Conservation (phyloP, 371 early-diverging fungal genomes). For the Mortierella sp. region DNA sequence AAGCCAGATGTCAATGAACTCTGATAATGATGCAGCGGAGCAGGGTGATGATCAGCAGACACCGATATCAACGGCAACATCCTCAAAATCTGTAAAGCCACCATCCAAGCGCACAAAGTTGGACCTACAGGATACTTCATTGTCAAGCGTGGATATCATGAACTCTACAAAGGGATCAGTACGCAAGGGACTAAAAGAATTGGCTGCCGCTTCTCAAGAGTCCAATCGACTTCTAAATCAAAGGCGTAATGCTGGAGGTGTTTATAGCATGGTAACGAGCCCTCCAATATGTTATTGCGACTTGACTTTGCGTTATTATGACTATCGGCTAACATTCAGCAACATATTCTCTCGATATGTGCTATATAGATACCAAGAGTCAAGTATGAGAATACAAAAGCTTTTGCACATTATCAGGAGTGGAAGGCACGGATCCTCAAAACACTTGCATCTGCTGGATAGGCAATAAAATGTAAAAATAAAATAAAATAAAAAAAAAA, state of each 20-base stretch:
- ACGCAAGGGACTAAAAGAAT: conserved; percentile 21
- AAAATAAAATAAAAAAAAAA: background rate
- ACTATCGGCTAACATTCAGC: background rate
- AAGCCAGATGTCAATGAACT: conserved; percentile 33
- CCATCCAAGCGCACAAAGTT: conserved; percentile 36
- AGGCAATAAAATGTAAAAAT: no score
- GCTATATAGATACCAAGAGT: conserved; percentile 40
- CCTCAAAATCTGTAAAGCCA: conserved; percentile 2
- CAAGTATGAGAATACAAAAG: conserved; percentile 36
- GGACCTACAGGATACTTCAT: conserved; percentile 4
- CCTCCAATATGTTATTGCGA: background rate
- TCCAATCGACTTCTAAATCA: conserved; percentile 8
- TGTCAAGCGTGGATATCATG: conserved; percentile 36
- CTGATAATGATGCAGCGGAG: conserved; percentile 25
- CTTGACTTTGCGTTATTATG: background rate
- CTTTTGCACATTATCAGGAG: conserved; percentile 38
- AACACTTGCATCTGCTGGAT: background rate
- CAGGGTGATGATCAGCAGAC: background rate
- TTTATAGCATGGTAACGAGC: conserved; percentile 50
- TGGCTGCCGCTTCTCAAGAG: conserved; percentile 19
- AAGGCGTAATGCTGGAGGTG: conserved; percentile 33
- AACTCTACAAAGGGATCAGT: conserved; percentile 6
- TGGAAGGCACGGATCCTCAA: conserved; percentile 35
- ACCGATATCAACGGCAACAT: background rate
- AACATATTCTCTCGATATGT: background rate